Base-by-base conservation (phyloP, 179 eudicot species). In the Drosera spatulata region DNA sequence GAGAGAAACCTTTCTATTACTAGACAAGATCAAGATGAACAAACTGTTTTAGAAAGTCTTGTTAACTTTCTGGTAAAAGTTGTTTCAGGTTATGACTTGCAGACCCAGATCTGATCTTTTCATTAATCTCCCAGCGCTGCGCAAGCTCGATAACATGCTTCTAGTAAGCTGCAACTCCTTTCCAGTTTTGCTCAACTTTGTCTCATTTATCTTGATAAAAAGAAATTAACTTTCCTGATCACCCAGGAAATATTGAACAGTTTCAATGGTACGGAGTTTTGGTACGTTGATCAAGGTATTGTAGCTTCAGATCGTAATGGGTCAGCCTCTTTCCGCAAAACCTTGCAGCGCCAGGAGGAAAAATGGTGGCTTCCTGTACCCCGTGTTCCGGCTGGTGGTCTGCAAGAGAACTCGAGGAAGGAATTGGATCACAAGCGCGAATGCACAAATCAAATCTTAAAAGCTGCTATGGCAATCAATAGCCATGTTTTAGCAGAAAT, bases 331-430 rank as follows among this genome's bases (percentile, higher is more conserved):
- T 83, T 83, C 41, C 77, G 87, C 37, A 82, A 71, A 50, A 72
- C 82, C 6, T 73, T 77, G 52, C 85, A 79, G 65, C 75, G 82
- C 39, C 88, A 84, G 71, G 85, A 84, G 59, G 95, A 86, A 63
- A 89, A 89, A 61, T 89, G 97, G 97, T 89, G 97, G 97, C 79
- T 89, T 33, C 97, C 97, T 3, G 86, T 82, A 39, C 97, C 97
- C 38, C 73, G 91, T 2, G 91, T 89, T 53, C 87, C 97, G 53
- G 64, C 79, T 48, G 83, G 81, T 12, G 97, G 96, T 59, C 88
- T 86, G 7, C 74, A 69, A 51, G 84, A 82, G 70, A 82, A 63
- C 62, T 80, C 76, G 41, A 74, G 88, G 71, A 89, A 86, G 62
- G 81, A 69, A 55, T 64, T 89, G 58, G 95, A 89, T 67, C 85